Evolutionary conservation across 176 grass and related monocot genomes (phyloP), one percentile per base, ranked within the genome.

Genomic region (Carex pumila): DNA sequence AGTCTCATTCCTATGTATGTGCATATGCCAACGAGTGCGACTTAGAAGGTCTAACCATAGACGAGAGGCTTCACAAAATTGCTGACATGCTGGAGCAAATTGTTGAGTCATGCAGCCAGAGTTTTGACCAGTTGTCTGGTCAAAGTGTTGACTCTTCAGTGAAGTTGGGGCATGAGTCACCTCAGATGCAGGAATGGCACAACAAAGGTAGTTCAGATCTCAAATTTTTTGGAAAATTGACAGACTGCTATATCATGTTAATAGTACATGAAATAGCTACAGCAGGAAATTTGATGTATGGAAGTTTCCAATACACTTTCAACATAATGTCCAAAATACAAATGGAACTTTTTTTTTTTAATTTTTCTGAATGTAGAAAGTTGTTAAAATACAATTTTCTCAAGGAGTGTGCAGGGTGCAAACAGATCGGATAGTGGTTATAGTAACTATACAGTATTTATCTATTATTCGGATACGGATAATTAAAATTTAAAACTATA

Each of bases 21-120:
- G 87, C 87, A 54, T 89, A 84, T 74, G 87, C 77, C 7, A 84
- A 89, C 4, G 68, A 89, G 57, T 89, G 87, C 25, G 83, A 85
- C 61, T 73, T 59, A 81, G 87, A 81, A 81, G 55, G 63, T 81
- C 52, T 81, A 47, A 34, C 57, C 57, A 61, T 89, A 45, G 87
- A 89, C 21, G 76, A 85, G 15, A 49, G 75, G 14, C 54, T 89
- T 39, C 32, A 71, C 9, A 89, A 82, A 81, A 81, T 85, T 72
- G 83, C 87, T 54, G 87, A 89, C 31, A 81, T 89, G 62, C 56
- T 89, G 64, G 87, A 85, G 25, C 83, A 82, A 63, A 81, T 89
- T 85, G 65, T 82, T 12, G 83, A 89, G 65, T 84, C 74, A 0
- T 72, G 84, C 62, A 80, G 34, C 13, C 53, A 60, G 12, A 80